A percentile compares a stretch with the other conserved stretches of the same genome.
Conservation (phyloP, 73 alveolate species). For the Symbiodinium pilosum region DNA sequence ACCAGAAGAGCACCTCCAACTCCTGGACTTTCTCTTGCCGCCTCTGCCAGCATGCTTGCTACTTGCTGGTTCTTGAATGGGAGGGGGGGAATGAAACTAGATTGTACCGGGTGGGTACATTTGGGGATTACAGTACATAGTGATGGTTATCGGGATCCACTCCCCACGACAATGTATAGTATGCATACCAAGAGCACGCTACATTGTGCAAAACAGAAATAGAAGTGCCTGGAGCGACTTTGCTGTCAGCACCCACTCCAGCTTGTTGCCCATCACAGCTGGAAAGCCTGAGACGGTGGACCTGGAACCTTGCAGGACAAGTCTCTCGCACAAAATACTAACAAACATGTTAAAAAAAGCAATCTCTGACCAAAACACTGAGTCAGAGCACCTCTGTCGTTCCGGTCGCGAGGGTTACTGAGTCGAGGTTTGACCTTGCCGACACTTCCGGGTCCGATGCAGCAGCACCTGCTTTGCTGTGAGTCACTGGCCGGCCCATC, state of each 20-base stretch:
- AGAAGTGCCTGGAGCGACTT: conserved; percentile 67
- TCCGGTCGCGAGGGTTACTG: not conserved
- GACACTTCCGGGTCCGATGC: too few species aligned
- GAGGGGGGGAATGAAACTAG: too few species aligned
- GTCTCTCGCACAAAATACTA: not conserved
- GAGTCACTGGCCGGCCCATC: not conserved
- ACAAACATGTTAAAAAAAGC: not conserved
- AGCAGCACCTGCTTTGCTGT: too few species aligned
- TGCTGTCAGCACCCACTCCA: conserved; percentile 86
- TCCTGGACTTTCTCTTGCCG: conserved; percentile 1
- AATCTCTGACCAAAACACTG: too few species aligned
- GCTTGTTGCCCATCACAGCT: conserved; percentile 67
- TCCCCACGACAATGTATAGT: too few species aligned
- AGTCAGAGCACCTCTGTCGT: not conserved
- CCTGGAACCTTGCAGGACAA: conserved; percentile 44
- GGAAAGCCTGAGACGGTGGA: conserved; percentile 64
- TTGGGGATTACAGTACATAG: too few species aligned
- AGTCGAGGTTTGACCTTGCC: not conserved
- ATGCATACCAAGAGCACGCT: too few species aligned
- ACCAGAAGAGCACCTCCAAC: conserved; percentile 23
- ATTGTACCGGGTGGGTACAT: too few species aligned
- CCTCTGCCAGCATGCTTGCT: too few species aligned
- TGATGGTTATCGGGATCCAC: too few species aligned
- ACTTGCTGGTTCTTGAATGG: too few species aligned
- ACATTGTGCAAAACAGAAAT: too few species aligned